A percentile compares a stretch with the other conserved stretches of the same genome.
phyloP scores from a whole-genome alignment of 257 asterid species.

The Thymus mandschuricus region DNA sequence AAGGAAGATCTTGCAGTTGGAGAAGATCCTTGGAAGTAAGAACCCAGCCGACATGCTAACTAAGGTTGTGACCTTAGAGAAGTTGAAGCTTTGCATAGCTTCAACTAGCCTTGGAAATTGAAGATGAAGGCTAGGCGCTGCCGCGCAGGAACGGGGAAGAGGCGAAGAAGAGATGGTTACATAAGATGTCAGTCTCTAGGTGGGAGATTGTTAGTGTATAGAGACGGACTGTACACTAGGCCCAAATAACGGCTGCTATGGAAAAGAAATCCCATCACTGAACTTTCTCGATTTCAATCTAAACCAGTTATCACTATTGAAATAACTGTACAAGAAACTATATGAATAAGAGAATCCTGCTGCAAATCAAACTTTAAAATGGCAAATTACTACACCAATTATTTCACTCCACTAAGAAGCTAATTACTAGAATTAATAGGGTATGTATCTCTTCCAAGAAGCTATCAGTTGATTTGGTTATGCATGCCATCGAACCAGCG shows the following conservation, averaged over 20 bases:
- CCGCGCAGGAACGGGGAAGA: too few relatives aligned
- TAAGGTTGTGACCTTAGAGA: too few relatives aligned
- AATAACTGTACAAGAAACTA: slow-evolving; percentile 4
- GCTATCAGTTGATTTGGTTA: slow-evolving; percentile 10
- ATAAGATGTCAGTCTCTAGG: too few relatives aligned
- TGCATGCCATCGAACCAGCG: slow-evolving; percentile 7
- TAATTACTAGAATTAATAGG: not conserved
- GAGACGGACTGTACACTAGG: too few relatives aligned
- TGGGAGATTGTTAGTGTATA: too few relatives aligned
- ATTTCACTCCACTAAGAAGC: slow-evolving; percentile 8
- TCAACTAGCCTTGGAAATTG: too few relatives aligned
- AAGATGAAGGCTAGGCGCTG: too few relatives aligned
- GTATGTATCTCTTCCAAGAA: slow-evolving; percentile 19
- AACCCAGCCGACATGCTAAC: too few relatives aligned
- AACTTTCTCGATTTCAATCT: not conserved
- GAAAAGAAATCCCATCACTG: not conserved
- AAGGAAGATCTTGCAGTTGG: too few relatives aligned
- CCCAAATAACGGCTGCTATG: not conserved
- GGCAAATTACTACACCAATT: slow-evolving; percentile 24
- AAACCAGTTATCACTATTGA: slow-evolving; percentile 10
- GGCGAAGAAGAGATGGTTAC: too few relatives aligned
- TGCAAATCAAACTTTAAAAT: not conserved
- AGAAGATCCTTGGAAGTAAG: too few relatives aligned
- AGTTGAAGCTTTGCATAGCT: too few relatives aligned
- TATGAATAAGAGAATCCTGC: not conserved